A percentile compares a stretch with the other conserved stretches of the same genome.
Evolutionary conservation across 2,329 filamentous ascomycete species (phyloP).

Genomic region (Fusarium pseudocircinatum): DNA sequence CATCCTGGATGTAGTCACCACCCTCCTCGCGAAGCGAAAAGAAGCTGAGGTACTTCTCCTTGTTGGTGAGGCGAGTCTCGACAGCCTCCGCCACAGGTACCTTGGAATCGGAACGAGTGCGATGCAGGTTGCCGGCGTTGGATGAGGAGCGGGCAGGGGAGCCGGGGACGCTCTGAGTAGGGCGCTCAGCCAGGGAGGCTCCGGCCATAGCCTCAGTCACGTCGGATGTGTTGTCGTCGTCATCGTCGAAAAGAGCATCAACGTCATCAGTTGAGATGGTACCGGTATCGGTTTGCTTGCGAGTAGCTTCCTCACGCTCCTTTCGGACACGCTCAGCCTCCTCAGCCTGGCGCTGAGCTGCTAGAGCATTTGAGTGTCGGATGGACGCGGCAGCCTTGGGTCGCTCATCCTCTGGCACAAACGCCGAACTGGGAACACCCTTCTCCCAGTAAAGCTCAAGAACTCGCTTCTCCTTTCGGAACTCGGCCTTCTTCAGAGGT

Average conservation of each 20-base stretch:
- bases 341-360: constrained; percentile 82
- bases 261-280: constrained; percentile 94
- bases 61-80: constrained; percentile 85
- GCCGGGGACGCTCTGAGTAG: constrained; percentile 93
- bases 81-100: constrained; percentile 78
- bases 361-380: constrained; percentile 77
- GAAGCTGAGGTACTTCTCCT: constrained; percentile 93
- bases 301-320: constrained; percentile 89
- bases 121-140: constrained; percentile 75
- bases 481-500: constrained; percentile 98
- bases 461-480: constrained; percentile 93
- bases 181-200: constrained; percentile 87
- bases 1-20: constrained; percentile 97
- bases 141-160: constrained; percentile 84
- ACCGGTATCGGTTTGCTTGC: constrained; percentile 93
- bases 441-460: constrained; percentile 99
- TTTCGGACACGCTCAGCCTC: constrained; percentile 82
- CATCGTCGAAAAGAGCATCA: constrained; percentile 95
- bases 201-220: constrained; percentile 91
- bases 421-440: constrained; percentile 94
- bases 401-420: constrained; percentile 95
- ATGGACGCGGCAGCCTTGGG: constrained; percentile 82
- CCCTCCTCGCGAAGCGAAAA: constrained; percentile 92
- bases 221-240: constrained; percentile 88
- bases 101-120: constrained; percentile 94